Evolutionary conservation across 192 early-diverging fungal genomes (phyloP), one percentile per base, ranked within the genome.

Genomic region (Rhizophagus prolifer): DNA sequence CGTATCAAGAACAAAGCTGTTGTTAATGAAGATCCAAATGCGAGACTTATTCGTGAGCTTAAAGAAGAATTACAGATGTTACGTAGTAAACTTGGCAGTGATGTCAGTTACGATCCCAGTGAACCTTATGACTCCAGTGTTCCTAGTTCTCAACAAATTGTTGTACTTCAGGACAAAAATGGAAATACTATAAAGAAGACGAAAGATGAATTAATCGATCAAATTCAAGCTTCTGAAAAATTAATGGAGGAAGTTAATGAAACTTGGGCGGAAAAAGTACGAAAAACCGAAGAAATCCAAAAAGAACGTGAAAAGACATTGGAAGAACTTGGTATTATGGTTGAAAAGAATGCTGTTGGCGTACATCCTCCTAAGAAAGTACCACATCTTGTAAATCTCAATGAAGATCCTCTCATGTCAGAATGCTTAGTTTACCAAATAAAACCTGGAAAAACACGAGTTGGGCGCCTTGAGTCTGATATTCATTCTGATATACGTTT

Each of bases 401-500:
- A 92, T 78, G 95, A 96, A 79, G 93, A 97, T 79, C 93, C 95
- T 64, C 86, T 93, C 19, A 92, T 94, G 91, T 92, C 92, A 21
- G 95, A 97, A 78, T 96, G 94, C 72, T 84, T 97, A 3, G 88
- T 97, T n/a, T 96, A 95, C 83, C 91, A 91, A 64, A 84, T 97
- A 68, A 91, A 91, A 60, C 86, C 88, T 1, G 95, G 95, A 1
- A 82, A 75, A 8, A 94, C 93, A 0, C 72, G 80, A 9, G 94
- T 95, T 4, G 95, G 93, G 9, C 78, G 84, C 0, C 76, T 82
- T 36, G 82, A 85, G 12, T 80, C 81, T 23, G 75, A 78, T 23
- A 64, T 47, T 1, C 78, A 76, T 6, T 81, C 83, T 41, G 87
- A 91, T 31, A 91, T 96, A 58, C 85, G 89, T 34, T 77, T 92